phyloP scores from a whole-genome alignment of 108 stramenopile species.

The Pseudonitzschia multistriata region DNA sequence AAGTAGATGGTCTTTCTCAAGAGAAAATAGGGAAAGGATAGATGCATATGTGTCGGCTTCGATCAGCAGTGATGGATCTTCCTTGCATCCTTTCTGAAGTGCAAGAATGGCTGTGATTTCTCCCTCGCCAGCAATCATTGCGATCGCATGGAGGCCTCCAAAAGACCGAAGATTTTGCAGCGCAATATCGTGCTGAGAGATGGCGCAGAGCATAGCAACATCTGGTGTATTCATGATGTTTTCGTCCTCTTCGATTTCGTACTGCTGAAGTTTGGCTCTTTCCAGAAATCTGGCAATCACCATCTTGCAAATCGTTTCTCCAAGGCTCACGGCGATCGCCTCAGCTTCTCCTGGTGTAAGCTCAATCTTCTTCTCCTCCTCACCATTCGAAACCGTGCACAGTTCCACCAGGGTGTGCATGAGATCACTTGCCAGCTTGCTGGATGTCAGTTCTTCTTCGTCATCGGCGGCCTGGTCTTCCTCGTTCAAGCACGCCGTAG shows the following conservation, averaged over 20 bases:
- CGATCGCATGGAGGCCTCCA: constrained; percentile 74
- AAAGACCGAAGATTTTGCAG: constrained; percentile 52
- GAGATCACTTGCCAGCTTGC: constrained; percentile 48
- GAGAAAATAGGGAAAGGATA: constrained; percentile 52
- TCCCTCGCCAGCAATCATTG: constrained; percentile 78
- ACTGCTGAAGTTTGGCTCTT: constrained; percentile 54
- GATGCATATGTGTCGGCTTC: constrained; percentile 61
- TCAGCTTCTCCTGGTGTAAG: constrained; percentile 51
- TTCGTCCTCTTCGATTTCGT: constrained; percentile 53
- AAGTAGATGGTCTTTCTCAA: constrained; percentile 24
- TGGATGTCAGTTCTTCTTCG: constrained; percentile 51
- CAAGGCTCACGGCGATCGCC: constrained; percentile 58
- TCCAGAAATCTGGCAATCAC: constrained; percentile 71
- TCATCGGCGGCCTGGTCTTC: constrained; percentile 42
- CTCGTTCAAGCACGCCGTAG: constrained; percentile 61
- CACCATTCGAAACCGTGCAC: constrained; percentile 29
- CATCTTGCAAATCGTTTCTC: constrained; percentile 68
- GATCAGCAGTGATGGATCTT: constrained; percentile 52
- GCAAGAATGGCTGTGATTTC: constrained; percentile 58
- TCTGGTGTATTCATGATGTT: constrained; percentile 71
- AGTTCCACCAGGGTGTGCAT: constrained; percentile 64
- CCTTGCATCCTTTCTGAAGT: constrained; percentile 57
- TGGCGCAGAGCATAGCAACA: constrained; percentile 69
- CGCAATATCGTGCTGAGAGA: constrained; percentile 64
- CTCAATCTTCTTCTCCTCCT: constrained; percentile 20